These are phyloP conservation scores for Avena insularis DNA, from an alignment of 176 grass and related monocot genomes.

Conservation along the genomic window DNA sequence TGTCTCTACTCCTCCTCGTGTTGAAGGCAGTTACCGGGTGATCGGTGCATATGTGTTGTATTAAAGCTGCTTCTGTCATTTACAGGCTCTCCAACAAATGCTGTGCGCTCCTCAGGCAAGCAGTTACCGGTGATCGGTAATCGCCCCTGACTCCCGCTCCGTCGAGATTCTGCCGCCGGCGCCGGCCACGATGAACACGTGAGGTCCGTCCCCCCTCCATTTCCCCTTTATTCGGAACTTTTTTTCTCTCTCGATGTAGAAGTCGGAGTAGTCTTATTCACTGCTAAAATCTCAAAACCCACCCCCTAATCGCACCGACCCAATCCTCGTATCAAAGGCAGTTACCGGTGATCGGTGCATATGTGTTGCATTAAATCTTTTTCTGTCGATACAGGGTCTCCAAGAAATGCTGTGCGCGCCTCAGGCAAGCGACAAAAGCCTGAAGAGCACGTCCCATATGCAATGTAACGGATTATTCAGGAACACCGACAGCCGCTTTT, in stretches of 20 bases:
- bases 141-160: neutral
- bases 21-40: neutral
- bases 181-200: conserved; percentile 13
- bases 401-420: conserved; percentile 39
- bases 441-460: conserved; percentile 11
- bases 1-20: neutral
- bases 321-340: neutral
- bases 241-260: neutral
- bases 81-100: conserved; percentile 42
- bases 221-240: neutral
- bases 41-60: neutral
- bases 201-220: conserved; percentile 11
- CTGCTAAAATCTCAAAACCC: no score
- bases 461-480: neutral
- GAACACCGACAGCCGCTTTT: neutral
- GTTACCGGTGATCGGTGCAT: neutral
- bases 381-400: conserved; percentile 20
- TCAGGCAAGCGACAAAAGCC: conserved; percentile 29
- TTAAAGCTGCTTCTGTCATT: neutral
- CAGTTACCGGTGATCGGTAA: no score
- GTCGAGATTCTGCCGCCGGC: conserved; percentile 1
- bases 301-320: neutral
- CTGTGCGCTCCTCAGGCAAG: conserved; percentile 34
- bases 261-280: neutral
- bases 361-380: neutral